phyloP scores from a whole-genome alignment of 2,329 filamentous ascomycete genomes.

The Pseudogymnoascus sp. region DNA sequence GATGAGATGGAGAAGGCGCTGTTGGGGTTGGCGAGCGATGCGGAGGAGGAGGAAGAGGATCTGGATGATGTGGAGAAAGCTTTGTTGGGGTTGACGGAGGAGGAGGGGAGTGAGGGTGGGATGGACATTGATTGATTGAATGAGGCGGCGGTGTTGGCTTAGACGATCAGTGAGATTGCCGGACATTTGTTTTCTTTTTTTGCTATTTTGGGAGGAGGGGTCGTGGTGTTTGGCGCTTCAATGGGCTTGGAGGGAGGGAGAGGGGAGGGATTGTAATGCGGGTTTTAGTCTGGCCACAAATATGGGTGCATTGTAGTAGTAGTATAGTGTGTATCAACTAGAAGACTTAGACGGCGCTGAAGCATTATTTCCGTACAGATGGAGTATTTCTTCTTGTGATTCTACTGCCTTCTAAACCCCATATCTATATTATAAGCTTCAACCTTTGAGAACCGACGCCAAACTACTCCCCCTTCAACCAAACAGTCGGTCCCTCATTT shows the following conservation, averaged over 20 bases:
- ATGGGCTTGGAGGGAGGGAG: background rate
- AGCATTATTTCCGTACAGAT: background rate
- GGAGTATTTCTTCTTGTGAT: background rate
- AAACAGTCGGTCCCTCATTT: background rate
- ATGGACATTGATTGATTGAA: conserved; percentile 26
- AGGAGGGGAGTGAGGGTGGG: conserved; percentile 25
- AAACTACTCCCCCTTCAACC: background rate
- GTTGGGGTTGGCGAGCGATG: conserved; percentile 40
- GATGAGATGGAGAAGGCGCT: conserved; percentile 50
- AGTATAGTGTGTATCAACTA: conserved; percentile 8
- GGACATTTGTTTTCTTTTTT: background rate
- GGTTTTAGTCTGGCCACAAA: background rate
- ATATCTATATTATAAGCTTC: background rate
- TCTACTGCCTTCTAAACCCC: background rate
- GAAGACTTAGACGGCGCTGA: background rate
- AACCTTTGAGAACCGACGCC: background rate
- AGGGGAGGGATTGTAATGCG: conserved; percentile 2
- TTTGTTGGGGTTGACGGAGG: conserved; percentile 26
- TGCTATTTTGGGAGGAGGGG: background rate
- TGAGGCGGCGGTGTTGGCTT: background rate
- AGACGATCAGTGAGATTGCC: background rate
- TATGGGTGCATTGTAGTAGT: conserved; percentile 4
- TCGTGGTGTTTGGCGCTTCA: conserved; percentile 5
- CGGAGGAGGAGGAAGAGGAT: conserved; percentile 36
- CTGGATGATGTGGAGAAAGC: conserved; percentile 41